Conservation (phyloP, 495 filamentous ascomycete genomes). For the Penicillium maclennaniae region DNA sequence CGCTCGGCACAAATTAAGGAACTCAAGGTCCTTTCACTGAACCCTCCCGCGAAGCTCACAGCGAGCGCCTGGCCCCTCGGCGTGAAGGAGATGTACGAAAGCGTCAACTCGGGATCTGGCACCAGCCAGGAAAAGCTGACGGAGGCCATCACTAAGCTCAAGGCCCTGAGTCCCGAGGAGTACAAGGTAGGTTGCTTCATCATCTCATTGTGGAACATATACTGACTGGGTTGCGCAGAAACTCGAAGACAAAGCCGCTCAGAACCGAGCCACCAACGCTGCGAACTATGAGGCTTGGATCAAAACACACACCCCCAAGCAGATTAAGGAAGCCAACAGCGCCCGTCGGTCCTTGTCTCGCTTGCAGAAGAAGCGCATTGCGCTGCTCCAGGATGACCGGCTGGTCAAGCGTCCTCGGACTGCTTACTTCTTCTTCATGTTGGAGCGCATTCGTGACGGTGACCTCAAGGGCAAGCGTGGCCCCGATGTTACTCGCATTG, state of each 20-base stretch:
- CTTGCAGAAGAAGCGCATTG: slow-evolving; percentile 12
- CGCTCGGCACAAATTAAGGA: slow-evolving; percentile 19
- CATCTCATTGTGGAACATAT: neutral
- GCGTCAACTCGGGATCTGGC: slow-evolving; percentile 4
- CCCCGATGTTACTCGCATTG: slow-evolving; percentile 23
- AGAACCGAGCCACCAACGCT: slow-evolving; percentile 43
- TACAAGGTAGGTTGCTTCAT: slow-evolving; percentile 28
- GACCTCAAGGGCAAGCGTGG: slow-evolving; percentile 40
- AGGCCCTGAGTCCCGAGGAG: slow-evolving; percentile 19
- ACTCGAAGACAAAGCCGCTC: slow-evolving; percentile 47
- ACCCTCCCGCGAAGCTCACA: slow-evolving; percentile 26
- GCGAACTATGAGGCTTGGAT: slow-evolving; percentile 57
- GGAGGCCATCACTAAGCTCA: slow-evolving; percentile 11
- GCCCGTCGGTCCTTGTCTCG: slow-evolving; percentile 53
- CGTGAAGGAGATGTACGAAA: slow-evolving; percentile 15
- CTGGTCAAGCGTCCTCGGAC: slow-evolving; percentile 43
- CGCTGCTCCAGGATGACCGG: slow-evolving; percentile 53
- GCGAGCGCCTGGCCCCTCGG: slow-evolving; percentile 21
- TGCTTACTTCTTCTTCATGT: slow-evolving; percentile 44
- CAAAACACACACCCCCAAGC: slow-evolving; percentile 47
- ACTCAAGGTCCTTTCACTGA: slow-evolving; percentile 33
- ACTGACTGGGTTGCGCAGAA: slow-evolving; percentile 29
- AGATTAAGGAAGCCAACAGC: slow-evolving; percentile 60
- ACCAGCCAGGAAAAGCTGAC: neutral
- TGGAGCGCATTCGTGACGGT: slow-evolving; percentile 41